phyloP scores from a whole-genome alignment of 2,329 filamentous ascomycete species.

The Monosporascus sp. region DNA sequence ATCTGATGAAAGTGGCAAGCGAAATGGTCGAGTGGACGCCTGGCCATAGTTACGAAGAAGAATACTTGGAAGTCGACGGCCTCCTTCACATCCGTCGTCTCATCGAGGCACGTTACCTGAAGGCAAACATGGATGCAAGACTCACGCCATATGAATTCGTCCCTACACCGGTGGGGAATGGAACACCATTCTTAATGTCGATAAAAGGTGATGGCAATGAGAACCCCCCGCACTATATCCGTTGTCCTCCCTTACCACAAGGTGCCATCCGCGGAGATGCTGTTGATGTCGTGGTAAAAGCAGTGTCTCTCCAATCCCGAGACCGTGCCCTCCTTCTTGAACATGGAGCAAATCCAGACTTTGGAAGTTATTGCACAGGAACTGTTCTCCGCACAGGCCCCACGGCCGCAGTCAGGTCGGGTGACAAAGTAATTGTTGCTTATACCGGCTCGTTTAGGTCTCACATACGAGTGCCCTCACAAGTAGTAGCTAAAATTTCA shows the following conservation, averaged over 20 bases:
- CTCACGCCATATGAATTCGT: slow-evolving; percentile 1
- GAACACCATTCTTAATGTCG: slow-evolving; percentile 1
- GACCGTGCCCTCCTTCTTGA: background rate
- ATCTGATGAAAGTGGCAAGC: no score
- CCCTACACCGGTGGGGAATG: background rate
- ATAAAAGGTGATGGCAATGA: background rate
- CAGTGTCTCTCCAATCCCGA: background rate
- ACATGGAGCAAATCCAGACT: background rate
- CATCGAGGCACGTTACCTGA: slow-evolving; percentile 3
- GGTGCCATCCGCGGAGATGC: background rate
- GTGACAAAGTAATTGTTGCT: slow-evolving; percentile 1
- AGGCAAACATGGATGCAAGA: background rate
- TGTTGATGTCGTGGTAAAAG: background rate
- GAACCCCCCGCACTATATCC: background rate
- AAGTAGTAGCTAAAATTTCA: background rate
- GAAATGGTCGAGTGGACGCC: no score
- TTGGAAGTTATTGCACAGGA: slow-evolving; percentile 1
- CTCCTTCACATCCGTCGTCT: slow-evolving; percentile 6
- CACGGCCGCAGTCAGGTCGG: background rate
- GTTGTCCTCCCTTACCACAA: background rate
- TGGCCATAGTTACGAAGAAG: slow-evolving; percentile 7
- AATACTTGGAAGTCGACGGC: slow-evolving; percentile 9
- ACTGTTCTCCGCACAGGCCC: background rate
- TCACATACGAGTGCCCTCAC: background rate
- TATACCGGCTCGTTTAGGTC: background rate